phyloP scores from a whole-genome alignment of 2,329 filamentous ascomycete genomes.

The Elsinoe necatrix region DNA sequence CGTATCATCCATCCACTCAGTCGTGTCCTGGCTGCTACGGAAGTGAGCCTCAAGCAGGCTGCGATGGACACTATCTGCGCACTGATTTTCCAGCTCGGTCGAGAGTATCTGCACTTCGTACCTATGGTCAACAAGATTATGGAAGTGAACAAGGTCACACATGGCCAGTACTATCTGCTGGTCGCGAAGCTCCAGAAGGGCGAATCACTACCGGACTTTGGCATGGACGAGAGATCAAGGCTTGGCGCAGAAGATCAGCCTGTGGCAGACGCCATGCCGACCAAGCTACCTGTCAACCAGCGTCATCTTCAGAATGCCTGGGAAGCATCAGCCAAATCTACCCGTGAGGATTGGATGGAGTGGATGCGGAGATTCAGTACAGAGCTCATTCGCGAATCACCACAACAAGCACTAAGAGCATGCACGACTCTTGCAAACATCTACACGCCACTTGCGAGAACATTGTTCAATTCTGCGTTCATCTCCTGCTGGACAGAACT shows the following conservation, averaged over 20 bases:
- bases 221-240: conserved; percentile 71
- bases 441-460: conserved; percentile 82
- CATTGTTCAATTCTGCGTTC: conserved; percentile 97
- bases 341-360: conserved; percentile 97
- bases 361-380: conserved; percentile 97
- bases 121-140: conserved; percentile 84
- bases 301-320: conserved; percentile 95
- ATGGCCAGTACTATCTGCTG: conserved; percentile 90
- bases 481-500: conserved; percentile 98
- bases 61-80: conserved; percentile 92
- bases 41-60: conserved; percentile 64
- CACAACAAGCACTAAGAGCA: conserved; percentile 86
- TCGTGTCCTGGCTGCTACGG: conserved; percentile 65
- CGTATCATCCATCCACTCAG: conserved; percentile 93
- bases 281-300: conserved; percentile 95
- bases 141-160: conserved; percentile 68
- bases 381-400: conserved; percentile 87
- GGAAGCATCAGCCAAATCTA: conserved; percentile 95
- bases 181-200: conserved; percentile 90
- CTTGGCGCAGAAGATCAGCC: conserved; percentile 67
- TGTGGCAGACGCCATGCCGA: conserved; percentile 54
- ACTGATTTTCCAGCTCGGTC: conserved; percentile 89
- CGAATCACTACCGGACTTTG: conserved; percentile 87
- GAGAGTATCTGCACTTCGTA: conserved; percentile 91
- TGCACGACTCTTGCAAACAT: conserved; percentile 86